Evolutionary conservation across 140 eudicot species (phyloP), one percentile per base, ranked within the genome.

Genomic region (Ambrosia hybrid): DNA sequence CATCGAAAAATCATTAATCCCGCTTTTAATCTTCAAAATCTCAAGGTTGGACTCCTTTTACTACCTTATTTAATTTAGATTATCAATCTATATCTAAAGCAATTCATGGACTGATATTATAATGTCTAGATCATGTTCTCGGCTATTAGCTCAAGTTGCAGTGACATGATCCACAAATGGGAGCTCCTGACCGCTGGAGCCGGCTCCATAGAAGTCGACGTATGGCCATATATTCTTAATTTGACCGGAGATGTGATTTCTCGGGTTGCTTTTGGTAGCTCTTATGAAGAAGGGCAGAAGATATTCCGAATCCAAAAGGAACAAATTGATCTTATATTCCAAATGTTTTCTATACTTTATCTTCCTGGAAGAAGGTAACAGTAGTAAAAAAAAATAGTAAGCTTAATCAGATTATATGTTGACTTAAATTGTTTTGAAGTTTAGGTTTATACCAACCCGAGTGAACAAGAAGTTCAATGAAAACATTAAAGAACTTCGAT

Each of bases 1-100:
- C 85, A 83, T 66, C 78, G 83, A 10, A 83, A 77, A 60, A 70
- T 83, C 13, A 61, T 82, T 41, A 82, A 75, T 53, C 84, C 90
- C 3, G 83, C 90, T 76, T 85, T 79, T 52, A 76, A 77, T 65
- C 63, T 76, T 33, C 85, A 80, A 15, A 85, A 79, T 41, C 70
- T 79, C 34, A 73, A 79, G 72, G 83, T 79, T 5, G 8, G 6
- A 41, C 46, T 41, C 46, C 0, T 41, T 41, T 41, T 41, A 41
- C 46, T 41, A 6, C 46, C 46, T 41, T 5, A 41, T 41, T 41
- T 37, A 37, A 37, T 5, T 41, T 41, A 4, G 3, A 5, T 6
- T 41, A 41, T 4, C 46, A 1, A 41, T 41, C 46, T 8, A 41
- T 41, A 37, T 45, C 48, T 72, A 45, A 45, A 59, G 3, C 36